These are phyloP conservation scores for Diaporthe citri DNA, from an alignment of 2,329 filamentous ascomycete genomes.

Conservation along the genomic window DNA sequence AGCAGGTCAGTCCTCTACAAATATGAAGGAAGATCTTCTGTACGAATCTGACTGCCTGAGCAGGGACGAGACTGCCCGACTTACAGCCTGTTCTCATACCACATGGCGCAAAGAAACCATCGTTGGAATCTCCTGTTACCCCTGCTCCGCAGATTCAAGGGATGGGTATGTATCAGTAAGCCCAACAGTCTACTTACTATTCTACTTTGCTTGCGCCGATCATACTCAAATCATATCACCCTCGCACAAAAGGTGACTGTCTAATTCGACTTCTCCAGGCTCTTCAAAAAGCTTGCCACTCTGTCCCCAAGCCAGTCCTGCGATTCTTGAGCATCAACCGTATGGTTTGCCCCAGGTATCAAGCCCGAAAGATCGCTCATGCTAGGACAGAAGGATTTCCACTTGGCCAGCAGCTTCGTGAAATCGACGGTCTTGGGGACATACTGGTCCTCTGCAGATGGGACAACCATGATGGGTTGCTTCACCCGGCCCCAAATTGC, in stretches of 20 bases:
- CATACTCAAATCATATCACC: neutral
- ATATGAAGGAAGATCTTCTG: too few species aligned
- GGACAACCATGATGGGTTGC: conserved; percentile 73
- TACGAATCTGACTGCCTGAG: too few species aligned
- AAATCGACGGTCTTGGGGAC: conserved; percentile 72
- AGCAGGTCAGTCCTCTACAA: too few species aligned
- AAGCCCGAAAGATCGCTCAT: conserved; percentile 64
- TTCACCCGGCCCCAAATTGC: conserved; percentile 75
- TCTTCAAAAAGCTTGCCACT: conserved; percentile 60
- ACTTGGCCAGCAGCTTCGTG: conserved; percentile 67
- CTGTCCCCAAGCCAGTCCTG: conserved; percentile 63
- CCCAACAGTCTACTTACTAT: neutral
- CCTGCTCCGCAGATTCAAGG: too few species aligned
- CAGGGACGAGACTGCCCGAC: too few species aligned
- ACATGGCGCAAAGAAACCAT: too few species aligned
- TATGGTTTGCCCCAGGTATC: conserved; percentile 66
- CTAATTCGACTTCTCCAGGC: conserved; percentile 38
- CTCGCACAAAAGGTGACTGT: neutral
- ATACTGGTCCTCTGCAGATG: conserved; percentile 75
- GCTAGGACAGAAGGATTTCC: conserved; percentile 60
- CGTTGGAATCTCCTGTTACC: too few species aligned
- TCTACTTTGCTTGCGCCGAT: neutral
- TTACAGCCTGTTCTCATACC: too few species aligned
- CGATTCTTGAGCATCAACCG: conserved; percentile 59
- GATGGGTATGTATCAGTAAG: too few species aligned